phyloP scores from a whole-genome alignment of 345 rosid genomes.

The Arabis hirsuta region DNA sequence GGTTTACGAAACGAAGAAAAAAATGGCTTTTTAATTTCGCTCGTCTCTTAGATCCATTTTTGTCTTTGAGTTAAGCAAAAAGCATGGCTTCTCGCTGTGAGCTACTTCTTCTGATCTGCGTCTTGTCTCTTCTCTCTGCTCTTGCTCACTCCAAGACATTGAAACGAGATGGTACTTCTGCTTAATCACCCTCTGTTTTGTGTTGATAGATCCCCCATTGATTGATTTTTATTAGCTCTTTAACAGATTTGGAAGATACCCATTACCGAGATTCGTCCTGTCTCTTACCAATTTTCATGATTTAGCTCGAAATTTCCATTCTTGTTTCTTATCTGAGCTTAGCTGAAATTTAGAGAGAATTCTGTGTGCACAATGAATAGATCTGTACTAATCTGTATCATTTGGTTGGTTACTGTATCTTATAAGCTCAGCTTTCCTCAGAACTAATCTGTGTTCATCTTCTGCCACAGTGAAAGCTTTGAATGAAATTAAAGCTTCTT shows the following conservation, averaged over 20 bases:
- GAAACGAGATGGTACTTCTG: conserved; percentile 45
- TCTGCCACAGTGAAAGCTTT: conserved; percentile 79
- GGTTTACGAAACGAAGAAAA: conserved; percentile 23
- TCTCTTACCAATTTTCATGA: conserved; percentile 2
- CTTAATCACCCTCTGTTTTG: conserved; percentile 13
- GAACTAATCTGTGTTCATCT: background rate
- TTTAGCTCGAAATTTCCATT: background rate
- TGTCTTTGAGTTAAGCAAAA: conserved; percentile 21
- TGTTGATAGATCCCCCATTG: conserved; percentile 11
- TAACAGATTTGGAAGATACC: conserved; percentile 14
- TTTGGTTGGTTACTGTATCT: background rate
- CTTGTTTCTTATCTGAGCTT: conserved; percentile 20
- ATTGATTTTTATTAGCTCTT: background rate
- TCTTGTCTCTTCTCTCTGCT: conserved; percentile 25
- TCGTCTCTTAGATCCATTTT: conserved; percentile 31
- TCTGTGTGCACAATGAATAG: conserved; percentile 21
- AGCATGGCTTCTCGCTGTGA: conserved; percentile 39
- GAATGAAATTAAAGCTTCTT: conserved; percentile 94
- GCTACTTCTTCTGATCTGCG: conserved; percentile 41
- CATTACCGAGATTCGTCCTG: conserved; percentile 1
- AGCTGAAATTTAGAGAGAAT: conserved; percentile 13
- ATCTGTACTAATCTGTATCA: background rate
- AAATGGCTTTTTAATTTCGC: conserved; percentile 11
- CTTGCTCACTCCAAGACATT: conserved; percentile 40
- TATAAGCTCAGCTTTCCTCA: conserved; percentile 20